phyloP scores from a whole-genome alignment of 2,329 filamentous ascomycete species.

The Aspergillus sp. region DNA sequence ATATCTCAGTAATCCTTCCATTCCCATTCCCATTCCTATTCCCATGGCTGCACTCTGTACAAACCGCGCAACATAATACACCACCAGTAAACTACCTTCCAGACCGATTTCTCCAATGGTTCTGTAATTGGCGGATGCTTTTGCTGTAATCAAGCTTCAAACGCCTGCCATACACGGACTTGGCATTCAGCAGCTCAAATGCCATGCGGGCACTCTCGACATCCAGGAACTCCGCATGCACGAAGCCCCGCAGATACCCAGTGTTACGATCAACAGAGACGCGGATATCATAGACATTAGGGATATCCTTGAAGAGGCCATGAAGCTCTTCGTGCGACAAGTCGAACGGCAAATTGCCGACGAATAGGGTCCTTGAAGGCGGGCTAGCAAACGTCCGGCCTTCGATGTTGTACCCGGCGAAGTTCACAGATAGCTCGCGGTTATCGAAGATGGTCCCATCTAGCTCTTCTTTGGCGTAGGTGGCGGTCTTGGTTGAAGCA shows the following conservation, averaged over 20 bases:
- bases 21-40: too few species aligned
- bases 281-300: conserved; percentile 64
- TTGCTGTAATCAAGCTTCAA: conserved; percentile 60
- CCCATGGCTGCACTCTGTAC: too few species aligned
- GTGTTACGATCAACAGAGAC: conserved; percentile 74
- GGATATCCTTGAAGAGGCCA: conserved; percentile 60
- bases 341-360: conserved; percentile 81
- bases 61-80: too few species aligned
- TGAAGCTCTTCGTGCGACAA: conserved; percentile 77
- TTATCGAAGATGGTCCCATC: conserved; percentile 55
- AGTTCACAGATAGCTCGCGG: conserved; percentile 55
- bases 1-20: too few species aligned
- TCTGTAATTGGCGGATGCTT: too few species aligned
- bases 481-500: conserved; percentile 43
- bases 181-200: conserved; percentile 45
- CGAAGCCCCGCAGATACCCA: conserved; percentile 73
- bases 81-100: too few species aligned
- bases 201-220: conserved; percentile 56
- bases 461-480: conserved; percentile 47
- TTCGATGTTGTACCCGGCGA: conserved; percentile 31
- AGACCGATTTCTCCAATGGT: too few species aligned
- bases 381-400: conserved; percentile 19
- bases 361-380: conserved; percentile 61
- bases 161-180: conserved; percentile 55
- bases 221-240: conserved; percentile 70